A percentile compares a stretch with the other conserved stretches of the same genome.
These are phyloP conservation scores for Thielaviopsis euricoi DNA, from an alignment of 2,329 filamentous ascomycete genomes.

Conservation along the genomic window DNA sequence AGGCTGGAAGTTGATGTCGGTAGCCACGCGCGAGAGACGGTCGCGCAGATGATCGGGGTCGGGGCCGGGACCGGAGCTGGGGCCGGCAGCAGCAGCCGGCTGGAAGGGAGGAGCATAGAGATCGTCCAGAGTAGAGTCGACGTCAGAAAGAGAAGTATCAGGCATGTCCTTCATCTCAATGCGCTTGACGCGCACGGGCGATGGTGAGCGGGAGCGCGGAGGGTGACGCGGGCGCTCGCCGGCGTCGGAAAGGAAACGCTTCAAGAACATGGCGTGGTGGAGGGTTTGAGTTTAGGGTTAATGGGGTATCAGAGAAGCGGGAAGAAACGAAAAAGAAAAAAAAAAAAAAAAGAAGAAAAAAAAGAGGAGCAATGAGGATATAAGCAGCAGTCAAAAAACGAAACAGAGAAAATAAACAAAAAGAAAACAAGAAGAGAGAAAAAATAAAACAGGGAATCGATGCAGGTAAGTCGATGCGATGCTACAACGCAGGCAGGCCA, in stretches of 20 bases:
- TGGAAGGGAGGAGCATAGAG: not conserved
- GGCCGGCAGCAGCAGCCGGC: not conserved
- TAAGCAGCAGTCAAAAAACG: not conserved
- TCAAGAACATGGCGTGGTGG: constrained; percentile 10
- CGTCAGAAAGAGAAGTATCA: constrained; percentile 1
- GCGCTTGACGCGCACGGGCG: constrained; percentile 9
- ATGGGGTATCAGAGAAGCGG: not conserved
- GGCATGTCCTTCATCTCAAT: constrained; percentile 11
- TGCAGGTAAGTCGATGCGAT: not conserved
- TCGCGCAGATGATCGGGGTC: constrained; percentile 7
- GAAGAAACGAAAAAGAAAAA: not conserved
- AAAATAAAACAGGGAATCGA: not conserved
- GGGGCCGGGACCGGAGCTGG: not conserved
- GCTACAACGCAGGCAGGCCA: not conserved
- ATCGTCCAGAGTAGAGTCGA: not conserved
- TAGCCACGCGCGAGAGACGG: constrained; percentile 7
- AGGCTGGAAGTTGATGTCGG: constrained; percentile 8
- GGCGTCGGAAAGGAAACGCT: constrained; percentile 6
- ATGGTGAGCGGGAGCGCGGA: constrained; percentile 9
- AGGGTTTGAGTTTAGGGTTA: not conserved
- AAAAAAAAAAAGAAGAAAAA: not conserved
- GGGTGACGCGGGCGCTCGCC: constrained; percentile 8
- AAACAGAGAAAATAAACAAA: not conserved
- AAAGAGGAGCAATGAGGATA: not conserved
- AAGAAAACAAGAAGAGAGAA: too few relatives aligned